A percentile compares a stretch with the other conserved stretches of the same genome.
Evolutionary conservation across 768 basidiomycete species (phyloP).

Genomic region (Udeniomyces megalosporus): DNA sequence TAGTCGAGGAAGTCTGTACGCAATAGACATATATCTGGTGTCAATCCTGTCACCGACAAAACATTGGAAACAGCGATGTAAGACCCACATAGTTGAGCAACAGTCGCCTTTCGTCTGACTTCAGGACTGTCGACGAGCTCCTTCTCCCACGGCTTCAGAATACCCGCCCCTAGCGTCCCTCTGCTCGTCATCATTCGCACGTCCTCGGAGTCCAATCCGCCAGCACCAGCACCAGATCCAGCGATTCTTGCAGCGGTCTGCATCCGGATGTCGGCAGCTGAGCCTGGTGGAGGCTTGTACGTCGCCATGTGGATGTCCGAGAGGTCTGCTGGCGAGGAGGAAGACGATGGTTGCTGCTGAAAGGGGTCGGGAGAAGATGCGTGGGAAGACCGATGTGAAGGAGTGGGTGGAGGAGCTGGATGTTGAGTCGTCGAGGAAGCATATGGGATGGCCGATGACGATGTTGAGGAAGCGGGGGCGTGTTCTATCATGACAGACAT

Average conservation of each 20-base stretch:
- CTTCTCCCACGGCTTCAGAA: slow-evolving; percentile 56
- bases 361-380: not conserved
- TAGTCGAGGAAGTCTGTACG: slow-evolving; percentile 82
- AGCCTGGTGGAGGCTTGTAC: slow-evolving; percentile 39
- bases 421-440: not conserved
- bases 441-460: not conserved
- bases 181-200: slow-evolving; percentile 23
- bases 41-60: slow-evolving; percentile 7
- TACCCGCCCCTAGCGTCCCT: slow-evolving; percentile 17
- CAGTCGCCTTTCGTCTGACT: slow-evolving; percentile 85
- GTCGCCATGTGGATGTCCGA: slow-evolving; percentile 64
- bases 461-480: too few species aligned
- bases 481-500: too few species aligned
- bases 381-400: not conserved
- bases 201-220: slow-evolving; percentile 19
- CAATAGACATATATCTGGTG: not conserved
- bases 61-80: not conserved
- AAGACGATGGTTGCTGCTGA: slow-evolving; percentile 3
- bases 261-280: slow-evolving; percentile 42
- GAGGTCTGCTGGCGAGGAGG: not conserved
- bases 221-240: too few species aligned
- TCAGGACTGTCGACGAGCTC: slow-evolving; percentile 70
- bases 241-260: slow-evolving; percentile 44
- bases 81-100: slow-evolving; percentile 75
- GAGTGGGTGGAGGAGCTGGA: not conserved